phyloP scores from a whole-genome alignment of 148 eudicot species.

The Nyssa sinensis region DNA sequence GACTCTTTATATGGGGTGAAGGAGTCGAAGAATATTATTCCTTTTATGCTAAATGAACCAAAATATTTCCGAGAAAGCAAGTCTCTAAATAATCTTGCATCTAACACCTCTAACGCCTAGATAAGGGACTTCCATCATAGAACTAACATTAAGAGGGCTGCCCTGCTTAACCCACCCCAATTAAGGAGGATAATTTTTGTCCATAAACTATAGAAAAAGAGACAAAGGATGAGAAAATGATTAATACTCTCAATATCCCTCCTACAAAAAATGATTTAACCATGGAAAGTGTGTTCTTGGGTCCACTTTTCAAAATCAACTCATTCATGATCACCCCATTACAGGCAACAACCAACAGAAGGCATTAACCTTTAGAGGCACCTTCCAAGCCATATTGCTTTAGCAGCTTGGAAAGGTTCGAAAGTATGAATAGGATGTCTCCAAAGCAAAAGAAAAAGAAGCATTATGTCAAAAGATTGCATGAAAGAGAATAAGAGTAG shows the following conservation, averaged over 20 bases:
- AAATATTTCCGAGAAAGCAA: neutral
- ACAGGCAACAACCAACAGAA: neutral
- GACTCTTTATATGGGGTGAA: neutral
- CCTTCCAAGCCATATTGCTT: neutral
- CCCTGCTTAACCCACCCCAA: too few species aligned
- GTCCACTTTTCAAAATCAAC: neutral
- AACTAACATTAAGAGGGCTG: neutral
- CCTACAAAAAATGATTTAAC: too few species aligned
- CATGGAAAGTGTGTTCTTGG: too few species aligned
- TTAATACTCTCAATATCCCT: too few species aligned
- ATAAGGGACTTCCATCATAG: neutral
- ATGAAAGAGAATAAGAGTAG: slow-evolving; percentile 5
- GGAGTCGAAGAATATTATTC: too few species aligned
- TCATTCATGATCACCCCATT: neutral
- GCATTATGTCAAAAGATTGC: neutral
- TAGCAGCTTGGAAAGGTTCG: neutral
- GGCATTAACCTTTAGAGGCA: too few species aligned
- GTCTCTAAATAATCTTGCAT: too few species aligned
- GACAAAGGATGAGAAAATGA: too few species aligned
- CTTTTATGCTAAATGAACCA: neutral
- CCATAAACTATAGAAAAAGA: too few species aligned
- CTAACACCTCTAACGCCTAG: neutral
- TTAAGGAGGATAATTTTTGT: too few species aligned
- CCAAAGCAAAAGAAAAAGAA: neutral
- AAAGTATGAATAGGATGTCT: neutral